Percentiles rank a stretch among this genome's conserved stretches.
Conservation (phyloP, 164 flowering plant species). For the Kingdonia uniflora region DNA sequence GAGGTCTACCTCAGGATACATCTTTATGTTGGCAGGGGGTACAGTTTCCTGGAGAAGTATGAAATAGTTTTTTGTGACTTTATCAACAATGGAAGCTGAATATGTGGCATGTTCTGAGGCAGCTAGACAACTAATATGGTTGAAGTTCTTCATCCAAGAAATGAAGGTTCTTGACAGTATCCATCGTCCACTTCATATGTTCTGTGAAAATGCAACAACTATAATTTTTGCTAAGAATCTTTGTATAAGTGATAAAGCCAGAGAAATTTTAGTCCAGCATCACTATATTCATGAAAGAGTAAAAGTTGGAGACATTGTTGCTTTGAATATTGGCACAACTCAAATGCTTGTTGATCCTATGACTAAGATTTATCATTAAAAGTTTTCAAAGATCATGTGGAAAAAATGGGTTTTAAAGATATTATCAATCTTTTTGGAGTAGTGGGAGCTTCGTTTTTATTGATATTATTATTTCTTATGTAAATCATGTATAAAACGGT, state of each 20-base stretch:
- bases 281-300: background rate
- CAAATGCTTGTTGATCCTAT: constrained; percentile 1
- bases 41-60: background rate
- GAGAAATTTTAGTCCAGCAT: constrained; percentile 1
- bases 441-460: too few relatives aligned
- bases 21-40: background rate
- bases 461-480: too few relatives aligned
- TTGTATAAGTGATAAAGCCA: background rate
- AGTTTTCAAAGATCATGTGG: background rate
- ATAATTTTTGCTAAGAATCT: background rate
- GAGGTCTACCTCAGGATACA: background rate
- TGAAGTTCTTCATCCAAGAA: background rate
- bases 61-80: background rate
- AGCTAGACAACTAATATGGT: background rate
- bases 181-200: background rate
- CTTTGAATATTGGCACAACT: background rate
- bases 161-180: background rate
- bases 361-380: background rate
- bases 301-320: background rate
- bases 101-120: background rate
- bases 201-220: background rate
- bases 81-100: background rate
- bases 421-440: too few relatives aligned
- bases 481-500: too few relatives aligned
- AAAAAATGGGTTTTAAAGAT: background rate